Evolutionary conservation across 495 filamentous ascomycete genomes (phyloP).

Genomic region (Xylaria venustula): DNA sequence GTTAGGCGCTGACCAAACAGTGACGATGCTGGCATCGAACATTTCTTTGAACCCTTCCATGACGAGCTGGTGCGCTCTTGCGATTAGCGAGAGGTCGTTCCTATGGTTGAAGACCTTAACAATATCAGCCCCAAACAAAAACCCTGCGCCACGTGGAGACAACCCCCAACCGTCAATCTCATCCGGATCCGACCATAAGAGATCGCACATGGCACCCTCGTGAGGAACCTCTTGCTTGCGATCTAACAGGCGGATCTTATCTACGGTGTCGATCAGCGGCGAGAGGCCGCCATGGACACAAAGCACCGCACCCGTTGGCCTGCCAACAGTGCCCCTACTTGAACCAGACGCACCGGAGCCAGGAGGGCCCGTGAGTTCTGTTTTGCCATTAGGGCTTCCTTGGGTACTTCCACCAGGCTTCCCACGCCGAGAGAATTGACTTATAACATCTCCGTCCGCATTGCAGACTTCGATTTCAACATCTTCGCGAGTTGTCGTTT

Average conservation of each 20-base stretch:
- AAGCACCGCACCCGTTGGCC: constrained; percentile 77
- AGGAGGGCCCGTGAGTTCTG: constrained; percentile 63
- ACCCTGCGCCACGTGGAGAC: constrained; percentile 90
- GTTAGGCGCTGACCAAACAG: constrained; percentile 95
- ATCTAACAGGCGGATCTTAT: constrained; percentile 93
- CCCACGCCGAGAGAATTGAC: constrained; percentile 49
- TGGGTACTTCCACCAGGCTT: constrained; percentile 16
- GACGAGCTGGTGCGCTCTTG: constrained; percentile 93
- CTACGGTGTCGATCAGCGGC: constrained; percentile 87
- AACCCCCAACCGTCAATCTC: constrained; percentile 98
- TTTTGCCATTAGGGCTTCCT: constrained; percentile 40
- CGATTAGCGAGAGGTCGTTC: constrained; percentile 89
- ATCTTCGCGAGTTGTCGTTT: constrained; percentile 60
- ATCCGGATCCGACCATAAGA: constrained; percentile 97
- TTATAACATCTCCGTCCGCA: constrained; percentile 72
- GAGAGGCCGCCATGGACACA: constrained; percentile 95
- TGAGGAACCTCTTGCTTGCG: constrained; percentile 98
- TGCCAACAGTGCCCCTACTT: constrained; percentile 61
- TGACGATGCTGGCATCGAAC: constrained; percentile 93
- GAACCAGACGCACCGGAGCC: constrained; percentile 74
- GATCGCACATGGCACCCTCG: constrained; percentile 98
- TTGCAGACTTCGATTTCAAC: constrained; percentile 91
- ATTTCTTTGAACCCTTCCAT: constrained; percentile 99
- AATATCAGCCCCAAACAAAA: constrained; percentile 94
- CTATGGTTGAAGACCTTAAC: constrained; percentile 92